Evolutionary conservation across 495 filamentous ascomycete species (phyloP), one percentile per base, ranked within the genome.

Genomic region (Sporormia fimetaria): DNA sequence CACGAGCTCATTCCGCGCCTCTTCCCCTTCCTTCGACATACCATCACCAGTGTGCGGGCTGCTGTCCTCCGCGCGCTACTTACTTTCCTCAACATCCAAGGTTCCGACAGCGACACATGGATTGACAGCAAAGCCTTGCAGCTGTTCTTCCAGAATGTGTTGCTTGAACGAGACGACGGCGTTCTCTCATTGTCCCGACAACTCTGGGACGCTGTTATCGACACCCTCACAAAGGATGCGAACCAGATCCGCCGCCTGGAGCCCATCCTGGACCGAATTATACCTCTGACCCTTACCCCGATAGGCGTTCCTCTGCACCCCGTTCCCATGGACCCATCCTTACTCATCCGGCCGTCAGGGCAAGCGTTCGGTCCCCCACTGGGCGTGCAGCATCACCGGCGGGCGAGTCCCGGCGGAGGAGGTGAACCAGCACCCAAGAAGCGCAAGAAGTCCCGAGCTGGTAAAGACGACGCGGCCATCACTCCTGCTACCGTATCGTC

Each of bases 341-440:
- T 94, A 10, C 94, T 98, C 62, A 80, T 92, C 54, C 87, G 87
- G 46, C 90, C 90, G 4, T 98, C 90, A n/a, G 90, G 92, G 7
- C 70, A 84, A 20, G 76, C 77, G 1, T 94, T 81, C 63, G 75
- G 47, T n/a, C 47, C 33, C 21, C 47, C 51, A 9, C 11, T 36
- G 24, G 15, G 46, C 10, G 5, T 24, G 15, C 49, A 47, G 26
- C 10, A 7, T n/a, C 28, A 65, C 12, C 68, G 75, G 23, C 77
- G 73, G 52, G 63, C 72, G 4, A 83, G 82, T 2, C 61, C 69
- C 3, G 63, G 44, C 33, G 56, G 40, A 33, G 56, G 42, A 10
- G 25, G 20, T n/a, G 71, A 74, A 44, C 69, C 70, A 22, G 62
- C 73, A 12, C 59, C 66, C 0, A 93, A 90, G 62, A 76, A 81